Conservation (phyloP, 2,329 filamentous ascomycete genomes). For the Colletotrichum graminicola region DNA sequence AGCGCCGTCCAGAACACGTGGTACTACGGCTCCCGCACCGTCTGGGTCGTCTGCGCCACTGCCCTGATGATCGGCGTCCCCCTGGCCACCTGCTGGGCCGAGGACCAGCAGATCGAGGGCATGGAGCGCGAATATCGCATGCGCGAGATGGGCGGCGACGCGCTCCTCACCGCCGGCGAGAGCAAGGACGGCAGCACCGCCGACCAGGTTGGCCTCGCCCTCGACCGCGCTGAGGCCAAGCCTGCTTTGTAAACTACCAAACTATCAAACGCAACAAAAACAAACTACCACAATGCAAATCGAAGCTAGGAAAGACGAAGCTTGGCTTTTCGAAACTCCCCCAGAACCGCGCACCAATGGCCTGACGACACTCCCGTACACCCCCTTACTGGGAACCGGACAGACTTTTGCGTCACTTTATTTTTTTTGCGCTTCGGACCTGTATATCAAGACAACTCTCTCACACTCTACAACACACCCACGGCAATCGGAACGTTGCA, state of each 20-base stretch:
- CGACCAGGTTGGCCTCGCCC: conserved; percentile 62
- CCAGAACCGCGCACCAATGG: conserved; percentile 7
- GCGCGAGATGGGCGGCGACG: conserved; percentile 89
- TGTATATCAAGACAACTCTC: conserved; percentile 41
- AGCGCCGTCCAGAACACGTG: conserved; percentile 64
- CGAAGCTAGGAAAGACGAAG: conserved; percentile 36
- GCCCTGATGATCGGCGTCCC: conserved; percentile 92
- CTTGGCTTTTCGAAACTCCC: conserved; percentile 13
- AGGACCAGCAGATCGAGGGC: conserved; percentile 96
- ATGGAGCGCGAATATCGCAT: conserved; percentile 98
- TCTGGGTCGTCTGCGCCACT: conserved; percentile 92
- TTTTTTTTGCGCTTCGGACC: conserved; percentile 28
- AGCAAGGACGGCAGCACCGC: conserved; percentile 56
- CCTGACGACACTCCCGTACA: conserved; percentile 9
- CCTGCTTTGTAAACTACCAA: conserved; percentile 60
- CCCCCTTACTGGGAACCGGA: conserved; percentile 5
- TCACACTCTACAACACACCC: conserved; percentile 29
- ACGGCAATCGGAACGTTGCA: conserved; percentile 38
- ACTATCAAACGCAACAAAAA: conserved; percentile 42
- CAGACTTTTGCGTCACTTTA: conserved; percentile 18
- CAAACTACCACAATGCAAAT: conserved; percentile 24
- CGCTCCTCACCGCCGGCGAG: conserved; percentile 63
- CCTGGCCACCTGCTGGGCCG: conserved; percentile 90
- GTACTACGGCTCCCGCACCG: conserved; percentile 81
- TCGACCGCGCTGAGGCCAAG: conserved; percentile 61